phyloP scores from a whole-genome alignment of 139 green algal genomes.

The Chlamydomonas incerta region DNA sequence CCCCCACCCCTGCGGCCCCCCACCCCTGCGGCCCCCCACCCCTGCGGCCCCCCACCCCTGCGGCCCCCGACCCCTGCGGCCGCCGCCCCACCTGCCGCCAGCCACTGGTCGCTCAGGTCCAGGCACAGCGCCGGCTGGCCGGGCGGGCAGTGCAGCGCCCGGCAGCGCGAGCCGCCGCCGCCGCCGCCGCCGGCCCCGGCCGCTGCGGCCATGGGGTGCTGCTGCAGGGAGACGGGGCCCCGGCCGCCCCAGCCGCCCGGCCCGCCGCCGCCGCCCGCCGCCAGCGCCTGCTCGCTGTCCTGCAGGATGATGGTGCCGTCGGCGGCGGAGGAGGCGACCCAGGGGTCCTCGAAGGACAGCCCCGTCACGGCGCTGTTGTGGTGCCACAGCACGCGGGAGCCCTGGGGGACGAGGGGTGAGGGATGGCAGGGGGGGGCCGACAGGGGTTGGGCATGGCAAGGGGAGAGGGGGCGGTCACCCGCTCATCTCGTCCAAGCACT shows the following conservation, averaged over 20 bases:
- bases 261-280: background rate
- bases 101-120: constrained; percentile 63
- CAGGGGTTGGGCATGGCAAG: no score
- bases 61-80: background rate
- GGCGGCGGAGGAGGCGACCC: constrained; percentile 56
- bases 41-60: background rate
- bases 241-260: no score
- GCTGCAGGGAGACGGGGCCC: no score
- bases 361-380: constrained; percentile 45
- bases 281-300: constrained; percentile 22
- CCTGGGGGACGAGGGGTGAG: background rate
- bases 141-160: constrained; percentile 43
- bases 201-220: no score
- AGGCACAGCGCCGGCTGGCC: constrained; percentile 56
- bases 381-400: constrained; percentile 51
- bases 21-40: background rate
- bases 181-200: no score
- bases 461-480: no score
- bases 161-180: background rate
- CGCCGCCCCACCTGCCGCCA: constrained; percentile 53
- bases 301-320: constrained; percentile 38
- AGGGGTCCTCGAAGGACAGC: constrained; percentile 76
- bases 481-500: no score
- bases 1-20: background rate
- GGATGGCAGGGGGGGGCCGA: background rate